Evolutionary conservation across 139 green algal genomes (phyloP).

Genomic region (Chlamydomonas sphaeroides): DNA sequence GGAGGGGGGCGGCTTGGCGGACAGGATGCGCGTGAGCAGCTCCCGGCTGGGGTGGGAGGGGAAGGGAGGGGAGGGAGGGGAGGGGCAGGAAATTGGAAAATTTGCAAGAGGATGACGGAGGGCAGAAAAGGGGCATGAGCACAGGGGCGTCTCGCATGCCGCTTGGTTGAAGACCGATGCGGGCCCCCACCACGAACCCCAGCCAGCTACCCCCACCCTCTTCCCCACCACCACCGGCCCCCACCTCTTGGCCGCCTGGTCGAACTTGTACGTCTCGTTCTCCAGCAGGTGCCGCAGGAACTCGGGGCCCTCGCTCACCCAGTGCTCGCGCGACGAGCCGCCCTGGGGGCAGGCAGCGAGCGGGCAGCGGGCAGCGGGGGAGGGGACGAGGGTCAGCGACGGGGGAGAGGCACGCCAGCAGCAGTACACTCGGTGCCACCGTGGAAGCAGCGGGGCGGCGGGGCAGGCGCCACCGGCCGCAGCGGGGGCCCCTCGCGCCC

Average conservation of each 20-base stretch:
- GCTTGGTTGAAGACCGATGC: too few relatives aligned
- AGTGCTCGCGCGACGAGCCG: constrained; percentile 1
- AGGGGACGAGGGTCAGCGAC: too few relatives aligned
- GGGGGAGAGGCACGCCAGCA: too few relatives aligned
- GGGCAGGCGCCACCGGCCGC: too few relatives aligned
- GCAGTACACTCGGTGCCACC: too few relatives aligned
- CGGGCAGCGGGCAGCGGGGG: too few relatives aligned
- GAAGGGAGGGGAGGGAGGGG: not conserved
- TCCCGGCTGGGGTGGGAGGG: not conserved
- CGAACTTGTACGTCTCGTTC: constrained; percentile 17
- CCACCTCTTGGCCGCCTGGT: not conserved
- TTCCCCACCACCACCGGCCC: not conserved
- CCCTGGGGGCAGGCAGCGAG: not conserved
- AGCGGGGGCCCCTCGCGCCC: too few relatives aligned
- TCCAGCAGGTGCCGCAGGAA: constrained; percentile 22
- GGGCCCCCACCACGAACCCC: too few relatives aligned
- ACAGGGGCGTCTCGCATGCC: too few relatives aligned
- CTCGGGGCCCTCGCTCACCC: constrained; percentile 27
- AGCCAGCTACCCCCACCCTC: not conserved
- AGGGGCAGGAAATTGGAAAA: not conserved
- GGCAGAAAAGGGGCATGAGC: too few relatives aligned
- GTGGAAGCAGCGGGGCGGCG: too few relatives aligned
- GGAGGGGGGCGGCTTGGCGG: not conserved
- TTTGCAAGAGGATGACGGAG: too few relatives aligned
- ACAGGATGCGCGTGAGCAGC: constrained; percentile 3